Percentiles rank a stretch among this genome's conserved stretches.
These are phyloP conservation scores for Striga hermonthica DNA, from an alignment of 305 asterid genomes.

Conservation along the genomic window DNA sequence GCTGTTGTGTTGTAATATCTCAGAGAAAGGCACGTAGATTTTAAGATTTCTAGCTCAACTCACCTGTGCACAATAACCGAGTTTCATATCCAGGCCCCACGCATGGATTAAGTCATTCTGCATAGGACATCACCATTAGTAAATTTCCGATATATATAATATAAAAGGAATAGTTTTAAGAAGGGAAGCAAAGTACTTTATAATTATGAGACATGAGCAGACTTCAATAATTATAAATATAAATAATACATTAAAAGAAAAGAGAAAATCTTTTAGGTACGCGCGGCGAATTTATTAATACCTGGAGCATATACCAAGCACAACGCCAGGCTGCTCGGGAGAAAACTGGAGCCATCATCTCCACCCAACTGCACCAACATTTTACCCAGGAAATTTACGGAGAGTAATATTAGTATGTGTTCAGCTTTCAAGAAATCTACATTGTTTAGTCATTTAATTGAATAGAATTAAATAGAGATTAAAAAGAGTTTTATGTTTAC, in stretches of 20 bases:
- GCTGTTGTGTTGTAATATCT: not conserved
- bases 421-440: not conserved
- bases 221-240: not conserved
- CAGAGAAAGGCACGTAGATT: constrained; percentile 4
- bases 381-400: not conserved
- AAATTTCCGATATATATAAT: too few relatives aligned
- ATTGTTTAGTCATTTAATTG: not conserved
- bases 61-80: constrained; percentile 94
- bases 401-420: too few relatives aligned
- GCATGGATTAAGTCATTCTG: constrained; percentile 95
- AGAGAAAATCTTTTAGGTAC: not conserved
- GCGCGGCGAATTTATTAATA: constrained; percentile 12
- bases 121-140: too few relatives aligned
- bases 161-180: not conserved
- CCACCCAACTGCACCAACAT: constrained; percentile 71
- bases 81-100: constrained; percentile 87
- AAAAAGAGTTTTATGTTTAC: constrained; percentile 38
- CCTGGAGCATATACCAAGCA: constrained; percentile 92
- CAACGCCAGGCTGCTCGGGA: constrained; percentile 96
- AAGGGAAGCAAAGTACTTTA: not conserved
- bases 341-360: constrained; percentile 98
- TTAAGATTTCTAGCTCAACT: constrained; percentile 28
- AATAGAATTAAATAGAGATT: not conserved
- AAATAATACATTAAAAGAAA: not conserved
- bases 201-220: too few relatives aligned